Evolutionary conservation across 2,329 filamentous ascomycete genomes (phyloP).

Genomic region (Fusarium mangiferae): DNA sequence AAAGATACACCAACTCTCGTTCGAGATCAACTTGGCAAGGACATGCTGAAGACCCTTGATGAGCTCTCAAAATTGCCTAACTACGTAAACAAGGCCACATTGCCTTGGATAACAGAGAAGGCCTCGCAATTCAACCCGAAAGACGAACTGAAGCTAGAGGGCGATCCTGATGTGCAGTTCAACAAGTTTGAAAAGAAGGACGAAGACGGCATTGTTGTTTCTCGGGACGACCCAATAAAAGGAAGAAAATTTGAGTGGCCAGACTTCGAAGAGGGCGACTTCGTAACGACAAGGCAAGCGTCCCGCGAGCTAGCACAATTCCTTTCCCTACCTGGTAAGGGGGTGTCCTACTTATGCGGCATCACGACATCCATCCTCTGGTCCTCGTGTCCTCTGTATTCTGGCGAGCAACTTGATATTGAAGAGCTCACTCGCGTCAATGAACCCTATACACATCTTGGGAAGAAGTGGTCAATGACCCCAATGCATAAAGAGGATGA

Average conservation of each 20-base stretch:
- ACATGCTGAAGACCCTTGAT: not conserved
- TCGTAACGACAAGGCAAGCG: not conserved
- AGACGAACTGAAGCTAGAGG: not conserved
- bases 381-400: not conserved
- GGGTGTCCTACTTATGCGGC: not conserved
- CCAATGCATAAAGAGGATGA: slow-evolving; percentile 3
- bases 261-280: not conserved
- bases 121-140: not conserved
- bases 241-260: slow-evolving; percentile 1
- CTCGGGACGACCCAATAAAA: not conserved
- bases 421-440: not conserved
- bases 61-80: not conserved
- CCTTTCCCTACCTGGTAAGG: not conserved
- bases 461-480: not conserved
- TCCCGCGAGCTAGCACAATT: not conserved
- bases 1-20: not conserved
- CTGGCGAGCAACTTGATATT: not conserved
- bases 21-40: not conserved
- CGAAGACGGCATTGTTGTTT: not conserved
- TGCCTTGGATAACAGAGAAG: not conserved
- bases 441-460: not conserved
- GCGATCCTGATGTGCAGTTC: not conserved
- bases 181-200: not conserved
- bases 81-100: not conserved
- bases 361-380: not conserved